Percentiles rank a stretch among this genome's conserved stretches.
These are phyloP conservation scores for Trypanosomatidae sp. DNA, from an alignment of 208 protist species.

Conservation along the genomic window DNA sequence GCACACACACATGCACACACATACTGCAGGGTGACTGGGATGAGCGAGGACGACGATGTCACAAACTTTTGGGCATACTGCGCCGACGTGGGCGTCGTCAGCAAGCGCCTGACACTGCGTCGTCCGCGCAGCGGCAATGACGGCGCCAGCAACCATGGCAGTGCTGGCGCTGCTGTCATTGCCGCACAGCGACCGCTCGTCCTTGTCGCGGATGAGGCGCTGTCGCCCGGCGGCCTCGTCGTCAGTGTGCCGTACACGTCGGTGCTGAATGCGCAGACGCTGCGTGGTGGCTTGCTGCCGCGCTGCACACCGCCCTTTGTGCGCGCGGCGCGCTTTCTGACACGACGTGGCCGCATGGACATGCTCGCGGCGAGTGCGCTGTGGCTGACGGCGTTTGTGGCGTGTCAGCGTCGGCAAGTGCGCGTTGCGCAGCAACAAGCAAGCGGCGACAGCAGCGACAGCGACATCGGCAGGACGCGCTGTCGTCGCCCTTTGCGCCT, in stretches of 20 bases:
- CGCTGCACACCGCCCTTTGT: conserved; percentile 23
- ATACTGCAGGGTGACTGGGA: background rate
- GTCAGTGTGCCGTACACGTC: conserved; percentile 49
- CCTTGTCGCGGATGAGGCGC: conserved; percentile 17
- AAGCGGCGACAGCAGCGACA: too few relatives aligned
- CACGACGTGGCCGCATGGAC: conserved; percentile 32
- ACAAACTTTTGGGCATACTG: conserved; percentile 56
- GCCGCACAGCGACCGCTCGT: conserved; percentile 10
- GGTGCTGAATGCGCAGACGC: conserved; percentile 53
- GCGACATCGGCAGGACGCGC: too few relatives aligned
- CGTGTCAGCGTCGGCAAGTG: conserved; percentile 7
- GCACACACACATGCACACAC: background rate
- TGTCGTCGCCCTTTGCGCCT: conserved; percentile 18
- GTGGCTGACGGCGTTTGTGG: conserved; percentile 29
- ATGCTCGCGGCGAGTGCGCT: conserved; percentile 15
- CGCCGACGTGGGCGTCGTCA: conserved; percentile 25
- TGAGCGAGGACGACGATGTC: conserved; percentile 5
- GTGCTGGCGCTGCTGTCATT: too few relatives aligned
- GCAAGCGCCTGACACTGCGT: conserved; percentile 30
- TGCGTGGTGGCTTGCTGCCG: conserved; percentile 36
- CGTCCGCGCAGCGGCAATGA: background rate
- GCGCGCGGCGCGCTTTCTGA: conserved; percentile 28
- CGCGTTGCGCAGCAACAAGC: background rate
- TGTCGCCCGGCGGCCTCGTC: conserved; percentile 35
- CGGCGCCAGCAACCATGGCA: too few relatives aligned